Evolutionary conservation across 2,329 filamentous ascomycete species (phyloP), one percentile per base, ranked within the genome.

Genomic region (Dichotomopilus funicola): DNA sequence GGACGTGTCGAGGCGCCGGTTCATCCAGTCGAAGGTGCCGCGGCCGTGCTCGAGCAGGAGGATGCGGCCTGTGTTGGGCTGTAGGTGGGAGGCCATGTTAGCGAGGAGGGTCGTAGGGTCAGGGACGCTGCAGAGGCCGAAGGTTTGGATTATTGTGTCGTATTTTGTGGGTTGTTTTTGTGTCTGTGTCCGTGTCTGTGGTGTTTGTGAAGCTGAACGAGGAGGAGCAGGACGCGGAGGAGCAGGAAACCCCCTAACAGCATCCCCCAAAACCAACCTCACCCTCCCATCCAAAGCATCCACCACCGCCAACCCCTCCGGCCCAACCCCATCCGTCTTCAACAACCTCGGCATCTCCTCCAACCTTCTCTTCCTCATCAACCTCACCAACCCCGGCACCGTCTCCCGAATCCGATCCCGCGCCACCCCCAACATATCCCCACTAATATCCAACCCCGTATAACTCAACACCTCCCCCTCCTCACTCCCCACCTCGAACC

Each of bases 121-220:
- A 4, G 73, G 72, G 2, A 85, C 82, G 62, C 79, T 83, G 69
- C 83, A 86, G 33, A 86, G 74, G 4, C 82, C 82, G 69, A 86
- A 86, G 0, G 81, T 84, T 64, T 86, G 82, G 35, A 86, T 65
- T 40, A 86, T 71, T 1, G 81, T 85, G 69, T 86, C 83, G 70
- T 85, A 86, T 59, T 75, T 75, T 5, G 48, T 43, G 12, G 35
- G 46, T 36, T 46, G 45, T 9, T 34, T 48, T 5, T 42, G 31
- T 12, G 38, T 7, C 19, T 27, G 19, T 27, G 19, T 27, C 19
- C 19, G 19, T 27, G 19, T 27, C 19, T 27, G 19, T 27, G 19
- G 19, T 31, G 41, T 11, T 10, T 5, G 19, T 6, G 43, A 33
- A 19, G 42, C 13, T 5, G 3, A 19, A 38, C 2, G 42, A 19